A percentile compares a stretch with the other conserved stretches of the same genome.
Evolutionary conservation across 441 rosid genomes (phyloP).

Genomic region (Capsella rubella): DNA sequence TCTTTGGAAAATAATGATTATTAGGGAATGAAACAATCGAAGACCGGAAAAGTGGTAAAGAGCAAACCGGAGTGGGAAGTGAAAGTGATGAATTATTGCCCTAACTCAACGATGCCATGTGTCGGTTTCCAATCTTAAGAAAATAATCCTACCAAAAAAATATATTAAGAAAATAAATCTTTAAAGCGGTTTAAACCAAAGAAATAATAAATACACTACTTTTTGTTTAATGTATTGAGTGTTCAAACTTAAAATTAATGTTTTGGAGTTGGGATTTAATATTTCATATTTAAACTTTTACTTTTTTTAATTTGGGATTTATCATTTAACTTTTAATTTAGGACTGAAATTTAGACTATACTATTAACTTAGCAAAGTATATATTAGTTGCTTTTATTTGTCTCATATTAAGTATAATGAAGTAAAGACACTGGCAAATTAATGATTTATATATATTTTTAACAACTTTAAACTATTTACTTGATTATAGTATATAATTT

Average conservation of each 20-base stretch:
- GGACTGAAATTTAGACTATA: not conserved
- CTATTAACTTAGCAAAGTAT: not conserved
- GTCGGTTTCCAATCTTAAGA: conserved; percentile 16
- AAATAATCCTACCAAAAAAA: no score
- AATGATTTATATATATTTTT: not conserved
- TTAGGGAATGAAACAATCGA: not conserved
- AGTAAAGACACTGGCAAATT: not conserved
- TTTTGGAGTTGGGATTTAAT: not conserved
- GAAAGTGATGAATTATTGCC: not conserved
- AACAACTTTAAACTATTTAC: not conserved
- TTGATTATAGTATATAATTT: not conserved
- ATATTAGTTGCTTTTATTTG: not conserved
- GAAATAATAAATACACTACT: not conserved
- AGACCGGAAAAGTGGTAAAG: conserved; percentile 29
- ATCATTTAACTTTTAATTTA: not conserved
- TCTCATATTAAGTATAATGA: not conserved
- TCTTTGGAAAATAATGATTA: not conserved
- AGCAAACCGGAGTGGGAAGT: conserved; percentile 41
- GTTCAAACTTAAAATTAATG: not conserved
- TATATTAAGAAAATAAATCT: not conserved
- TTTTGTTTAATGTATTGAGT: not conserved
- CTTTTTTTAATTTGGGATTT: not conserved
- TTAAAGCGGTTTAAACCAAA: not conserved
- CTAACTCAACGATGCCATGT: not conserved
- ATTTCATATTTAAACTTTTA: not conserved